Conservation (phyloP, 495 filamentous ascomycete species). For the Hypoxylon crocopeplum region DNA sequence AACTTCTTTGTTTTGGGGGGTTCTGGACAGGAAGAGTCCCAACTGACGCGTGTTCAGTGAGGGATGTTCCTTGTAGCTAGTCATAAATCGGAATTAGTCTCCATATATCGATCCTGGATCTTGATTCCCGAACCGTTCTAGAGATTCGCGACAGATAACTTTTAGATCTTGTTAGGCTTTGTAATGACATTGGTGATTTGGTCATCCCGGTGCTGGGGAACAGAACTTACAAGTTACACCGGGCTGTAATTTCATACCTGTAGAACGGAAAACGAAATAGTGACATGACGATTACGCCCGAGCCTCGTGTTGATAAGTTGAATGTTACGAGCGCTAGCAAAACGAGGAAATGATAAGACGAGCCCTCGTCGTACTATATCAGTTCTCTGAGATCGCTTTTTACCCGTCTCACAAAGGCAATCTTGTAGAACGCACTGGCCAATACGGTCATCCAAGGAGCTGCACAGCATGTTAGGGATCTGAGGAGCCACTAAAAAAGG, state of each 20-base stretch:
- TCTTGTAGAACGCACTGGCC: conserved; percentile 5
- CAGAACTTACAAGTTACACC: too few relatives aligned
- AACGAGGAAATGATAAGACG: conserved; percentile 5
- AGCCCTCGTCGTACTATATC: conserved; percentile 10
- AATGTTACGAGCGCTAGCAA: conserved; percentile 21
- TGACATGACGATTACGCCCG: conserved; percentile 9
- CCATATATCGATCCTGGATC: conserved; percentile 31
- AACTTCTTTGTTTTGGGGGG: too few relatives aligned
- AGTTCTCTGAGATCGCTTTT: conserved; percentile 10
- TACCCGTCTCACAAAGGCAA: conserved; percentile 4
- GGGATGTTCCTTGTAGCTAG: conserved; percentile 29
- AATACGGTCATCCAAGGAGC: too few relatives aligned
- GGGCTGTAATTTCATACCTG: too few relatives aligned
- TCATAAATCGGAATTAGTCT: conserved; percentile 30
- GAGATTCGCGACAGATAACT: conserved; percentile 25
- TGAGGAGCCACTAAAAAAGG: conserved; percentile 5
- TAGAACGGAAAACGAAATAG: not conserved
- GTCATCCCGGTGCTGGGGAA: too few relatives aligned
- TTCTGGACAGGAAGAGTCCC: too few relatives aligned
- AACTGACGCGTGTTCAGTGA: not conserved
- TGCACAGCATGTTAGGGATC: not conserved
- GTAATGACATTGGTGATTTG: too few relatives aligned
- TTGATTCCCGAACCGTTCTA: conserved; percentile 5
- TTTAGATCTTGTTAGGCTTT: conserved; percentile 14
- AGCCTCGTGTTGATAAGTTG: conserved; percentile 30